Evolutionary conservation across 345 rosid genomes (phyloP).

Genomic region (Luvunga scandens): DNA sequence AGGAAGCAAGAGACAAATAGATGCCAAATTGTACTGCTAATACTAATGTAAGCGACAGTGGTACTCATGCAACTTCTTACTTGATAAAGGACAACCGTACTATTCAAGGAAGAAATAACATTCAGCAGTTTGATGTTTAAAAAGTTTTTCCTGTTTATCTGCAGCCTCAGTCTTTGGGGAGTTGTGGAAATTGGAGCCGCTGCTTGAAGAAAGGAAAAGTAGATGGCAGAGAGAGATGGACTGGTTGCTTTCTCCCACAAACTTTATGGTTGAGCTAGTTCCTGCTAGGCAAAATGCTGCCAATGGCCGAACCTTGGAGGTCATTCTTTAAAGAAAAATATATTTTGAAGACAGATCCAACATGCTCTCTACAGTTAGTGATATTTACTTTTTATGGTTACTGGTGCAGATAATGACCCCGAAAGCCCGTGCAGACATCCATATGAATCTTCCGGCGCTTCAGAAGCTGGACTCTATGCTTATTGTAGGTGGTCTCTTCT

Average conservation of each 20-base stretch:
- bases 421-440: conserved; percentile 87
- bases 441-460: conserved; percentile 94
- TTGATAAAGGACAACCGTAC: background rate
- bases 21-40: background rate
- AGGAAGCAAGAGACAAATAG: background rate
- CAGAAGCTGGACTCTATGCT: conserved; percentile 92
- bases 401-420: conserved; percentile 89
- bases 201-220: conserved; percentile 66
- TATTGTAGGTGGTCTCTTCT: conserved; percentile 52
- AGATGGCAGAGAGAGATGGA: conserved; percentile 93
- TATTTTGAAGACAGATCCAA: background rate
- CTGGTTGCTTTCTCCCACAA: conserved; percentile 92
- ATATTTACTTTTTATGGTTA: conserved; percentile 20
- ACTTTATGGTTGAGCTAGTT: conserved; percentile 92
- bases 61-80: background rate
- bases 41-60: background rate
- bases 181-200: conserved; percentile 91
- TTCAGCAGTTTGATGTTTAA: background rate
- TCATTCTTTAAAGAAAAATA: conserved; percentile 11
- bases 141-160: conserved; percentile 9
- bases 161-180: conserved; percentile 92
- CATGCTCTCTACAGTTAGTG: conserved; percentile 7
- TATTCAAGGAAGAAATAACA: background rate
- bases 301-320: conserved; percentile 84
- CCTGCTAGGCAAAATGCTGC: conserved; percentile 88